Evolutionary conservation across 2,329 filamentous ascomycete species (phyloP).

Genomic region (Aspergillus fumigatiaffinis): DNA sequence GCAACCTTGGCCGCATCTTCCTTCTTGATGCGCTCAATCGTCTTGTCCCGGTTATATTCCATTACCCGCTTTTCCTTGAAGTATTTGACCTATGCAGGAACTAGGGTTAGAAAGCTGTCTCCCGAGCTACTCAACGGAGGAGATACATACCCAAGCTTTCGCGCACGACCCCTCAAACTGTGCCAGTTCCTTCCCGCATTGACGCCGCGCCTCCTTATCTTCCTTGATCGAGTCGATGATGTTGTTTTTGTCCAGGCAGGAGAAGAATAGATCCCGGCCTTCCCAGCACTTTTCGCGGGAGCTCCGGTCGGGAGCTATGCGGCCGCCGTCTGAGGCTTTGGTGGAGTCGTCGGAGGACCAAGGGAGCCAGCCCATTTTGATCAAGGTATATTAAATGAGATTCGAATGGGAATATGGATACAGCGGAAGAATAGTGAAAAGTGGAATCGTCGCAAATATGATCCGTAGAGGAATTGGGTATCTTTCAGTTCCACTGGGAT

Average conservation of each 20-base stretch:
- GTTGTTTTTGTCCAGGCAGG: constrained; percentile 74
- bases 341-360: constrained; percentile 43
- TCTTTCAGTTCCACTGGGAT: background rate
- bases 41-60: constrained; percentile 79
- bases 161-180: constrained; percentile 84
- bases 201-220: constrained; percentile 53
- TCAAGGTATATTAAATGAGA: background rate
- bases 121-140: background rate
- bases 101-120: background rate
- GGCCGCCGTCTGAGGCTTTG: constrained; percentile 54
- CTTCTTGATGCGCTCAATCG: constrained; percentile 68
- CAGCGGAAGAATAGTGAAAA: background rate
- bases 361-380: constrained; percentile 53
- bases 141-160: constrained; percentile 72
- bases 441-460: background rate
- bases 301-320: constrained; percentile 76
- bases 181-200: constrained; percentile 57
- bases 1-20: constrained; percentile 66
- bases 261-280: constrained; percentile 81
- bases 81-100: constrained; percentile 72
- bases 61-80: constrained; percentile 96
- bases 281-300: constrained; percentile 86
- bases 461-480: background rate
- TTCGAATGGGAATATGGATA: background rate
- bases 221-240: constrained; percentile 71